A percentile compares a stretch with the other conserved stretches of the same genome.
phyloP scores from a whole-genome alignment of 352 stramenopile genomes.

The Pythium guiyangense region DNA sequence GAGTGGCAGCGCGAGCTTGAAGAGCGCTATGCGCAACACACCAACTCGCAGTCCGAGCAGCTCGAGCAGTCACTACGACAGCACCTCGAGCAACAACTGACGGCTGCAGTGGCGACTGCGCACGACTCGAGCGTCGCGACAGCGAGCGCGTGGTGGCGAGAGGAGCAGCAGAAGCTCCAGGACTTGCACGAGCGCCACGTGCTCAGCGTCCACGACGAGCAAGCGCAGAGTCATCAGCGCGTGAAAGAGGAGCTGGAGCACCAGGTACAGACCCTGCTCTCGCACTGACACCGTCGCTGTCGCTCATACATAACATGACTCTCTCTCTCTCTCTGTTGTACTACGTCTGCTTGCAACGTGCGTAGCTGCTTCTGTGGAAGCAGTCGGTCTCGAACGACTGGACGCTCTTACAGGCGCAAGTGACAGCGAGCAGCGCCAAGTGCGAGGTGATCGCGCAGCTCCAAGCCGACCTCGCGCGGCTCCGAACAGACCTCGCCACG shows the following conservation, averaged over 20 bases:
- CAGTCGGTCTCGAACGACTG: slow-evolving; percentile 9
- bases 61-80: too few relatives aligned
- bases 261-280: slow-evolving; percentile 3
- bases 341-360: not conserved
- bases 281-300: too few relatives aligned
- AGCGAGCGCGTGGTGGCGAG: not conserved
- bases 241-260: slow-evolving; percentile 10
- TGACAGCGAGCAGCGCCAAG: not conserved
- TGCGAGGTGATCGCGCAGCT: slow-evolving; percentile 2
- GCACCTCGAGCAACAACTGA: too few relatives aligned
- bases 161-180: slow-evolving; percentile 1
- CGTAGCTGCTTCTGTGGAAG: slow-evolving; percentile 11
- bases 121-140: not conserved
- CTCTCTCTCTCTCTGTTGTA: too few relatives aligned
- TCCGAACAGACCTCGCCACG: too few relatives aligned
- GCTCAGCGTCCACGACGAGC: not conserved
- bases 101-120: too few relatives aligned
- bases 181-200: not conserved
- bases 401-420: slow-evolving; percentile 1
- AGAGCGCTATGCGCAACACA: too few relatives aligned
- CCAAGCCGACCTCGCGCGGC: not conserved
- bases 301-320: too few relatives aligned
- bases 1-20: not conserved
- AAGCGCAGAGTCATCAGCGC: not conserved
- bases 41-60: too few relatives aligned